Conservation (phyloP, 225 moss, liverwort and hornwort genomes). For the Bryum argenteum region DNA sequence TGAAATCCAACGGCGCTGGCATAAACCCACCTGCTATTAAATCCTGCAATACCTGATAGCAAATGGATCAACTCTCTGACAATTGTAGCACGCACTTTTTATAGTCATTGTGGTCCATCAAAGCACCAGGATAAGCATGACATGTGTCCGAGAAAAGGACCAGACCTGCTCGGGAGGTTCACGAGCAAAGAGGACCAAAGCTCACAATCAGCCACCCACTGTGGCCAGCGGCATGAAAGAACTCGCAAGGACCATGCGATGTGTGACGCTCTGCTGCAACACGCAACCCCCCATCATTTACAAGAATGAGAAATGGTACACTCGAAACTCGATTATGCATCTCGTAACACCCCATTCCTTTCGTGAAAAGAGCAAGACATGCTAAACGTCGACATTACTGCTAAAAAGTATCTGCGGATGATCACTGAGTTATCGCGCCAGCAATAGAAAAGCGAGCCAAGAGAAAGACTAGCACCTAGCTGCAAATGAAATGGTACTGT, state of each 20-base stretch:
- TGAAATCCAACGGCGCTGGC: background rate
- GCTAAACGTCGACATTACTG: background rate
- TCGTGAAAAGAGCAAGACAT: constrained; percentile 4
- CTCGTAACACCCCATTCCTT: background rate
- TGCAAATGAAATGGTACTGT: constrained; percentile 14
- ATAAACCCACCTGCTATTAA: constrained; percentile 81
- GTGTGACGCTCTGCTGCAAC: constrained; percentile 77
- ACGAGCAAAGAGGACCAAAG: constrained; percentile 80
- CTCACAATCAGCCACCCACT: constrained; percentile 83
- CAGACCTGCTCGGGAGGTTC: constrained; percentile 80
- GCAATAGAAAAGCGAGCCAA: background rate
- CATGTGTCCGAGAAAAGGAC: background rate
- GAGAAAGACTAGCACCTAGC: background rate
- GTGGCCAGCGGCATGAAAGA: constrained; percentile 69
- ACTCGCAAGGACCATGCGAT: constrained; percentile 82
- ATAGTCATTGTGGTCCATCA: no score
- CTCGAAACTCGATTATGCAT: constrained; percentile 10
- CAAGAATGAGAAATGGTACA: constrained; percentile 16
- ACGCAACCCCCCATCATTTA: constrained; percentile 16
- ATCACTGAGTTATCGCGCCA: background rate
- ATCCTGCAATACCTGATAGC: constrained; percentile 51
- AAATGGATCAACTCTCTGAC: constrained; percentile 1
- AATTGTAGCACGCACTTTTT: no score
- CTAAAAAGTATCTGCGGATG: background rate
- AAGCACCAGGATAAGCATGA: constrained; percentile 4